phyloP scores from a whole-genome alignment of 768 basidiomycete species.

The Phylloporus arenicola region DNA sequence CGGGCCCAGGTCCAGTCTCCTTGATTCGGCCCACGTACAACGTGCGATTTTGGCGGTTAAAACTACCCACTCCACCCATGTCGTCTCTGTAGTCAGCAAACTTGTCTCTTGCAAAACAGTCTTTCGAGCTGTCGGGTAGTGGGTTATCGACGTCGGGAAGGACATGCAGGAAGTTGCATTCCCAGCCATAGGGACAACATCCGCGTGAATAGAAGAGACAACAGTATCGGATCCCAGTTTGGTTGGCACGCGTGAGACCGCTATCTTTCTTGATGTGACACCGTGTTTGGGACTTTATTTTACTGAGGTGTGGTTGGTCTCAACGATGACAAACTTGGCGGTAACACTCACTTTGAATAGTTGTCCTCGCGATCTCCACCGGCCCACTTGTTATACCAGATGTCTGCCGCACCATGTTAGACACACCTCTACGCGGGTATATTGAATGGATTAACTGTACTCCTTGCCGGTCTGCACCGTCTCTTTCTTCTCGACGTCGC shows the following conservation, averaged over 20 bases:
- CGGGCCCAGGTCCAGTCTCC: conserved; percentile 80
- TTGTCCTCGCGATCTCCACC: conserved; percentile 96
- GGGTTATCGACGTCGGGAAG: conserved; percentile 67
- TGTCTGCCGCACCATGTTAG: conserved; percentile 46
- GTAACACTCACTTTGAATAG: conserved; percentile 75
- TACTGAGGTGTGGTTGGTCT: conserved; percentile 41
- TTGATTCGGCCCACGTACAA: conserved; percentile 92
- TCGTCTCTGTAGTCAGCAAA: conserved; percentile 97
- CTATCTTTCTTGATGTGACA: conserved; percentile 85
- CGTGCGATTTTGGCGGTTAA: conserved; percentile 90
- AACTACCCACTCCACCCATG: conserved; percentile 99
- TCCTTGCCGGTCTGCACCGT: conserved; percentile 91
- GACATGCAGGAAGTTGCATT: conserved; percentile 93
- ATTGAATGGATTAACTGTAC: conserved; percentile 65
- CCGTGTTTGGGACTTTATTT: conserved; percentile 90
- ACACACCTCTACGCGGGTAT: background rate
- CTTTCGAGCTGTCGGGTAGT: conserved; percentile 88
- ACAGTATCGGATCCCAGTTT: conserved; percentile 84
- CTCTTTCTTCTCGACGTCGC: conserved; percentile 86
- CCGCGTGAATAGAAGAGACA: conserved; percentile 96
- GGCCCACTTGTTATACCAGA: conserved; percentile 99
- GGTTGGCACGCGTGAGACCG: conserved; percentile 93
- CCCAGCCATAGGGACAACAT: conserved; percentile 97
- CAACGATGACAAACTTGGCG: background rate
- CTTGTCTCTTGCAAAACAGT: conserved; percentile 96